Evolutionary conservation across 2,329 filamentous ascomycete species (phyloP), one percentile per base, ranked within the genome.

Genomic region (Ceratocystis papillata): DNA sequence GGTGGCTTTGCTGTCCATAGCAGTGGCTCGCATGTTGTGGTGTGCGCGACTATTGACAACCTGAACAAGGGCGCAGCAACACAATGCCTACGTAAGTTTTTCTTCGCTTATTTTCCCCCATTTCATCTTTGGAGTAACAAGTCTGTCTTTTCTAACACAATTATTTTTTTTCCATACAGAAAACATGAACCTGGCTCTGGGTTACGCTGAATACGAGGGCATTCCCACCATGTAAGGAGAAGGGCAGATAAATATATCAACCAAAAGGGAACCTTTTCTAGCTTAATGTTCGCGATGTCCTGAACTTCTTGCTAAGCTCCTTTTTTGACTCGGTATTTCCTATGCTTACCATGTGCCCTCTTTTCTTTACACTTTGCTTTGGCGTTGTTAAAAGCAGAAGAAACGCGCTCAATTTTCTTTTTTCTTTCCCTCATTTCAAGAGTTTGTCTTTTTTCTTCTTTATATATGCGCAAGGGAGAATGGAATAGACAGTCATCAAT

Each of bases 1-100:
- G 94, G 94, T 68, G 92, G 89, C 0, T 97, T 97, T 72, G 91
- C 90, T n/a, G 90, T 96, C 48, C 88, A 96, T 77, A 90, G 84
- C 71, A 86, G 84, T 25, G 93, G 93, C 67, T 94, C 91, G 83
- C 83, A 94, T 63, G 92, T 95, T 0, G 93, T 97, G n/a, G 84
- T 97, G 37, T 95, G 92, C 73, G 89, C 88, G 20, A 96, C 89
- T 2, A 96, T 96, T 72, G 92, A 96, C 77, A 96, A 96, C 77
- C 78, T 96, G 70, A 81, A 94, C 71, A 96, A 96, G 83, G 92
- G 92, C 68, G 92, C 92, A 65, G 89, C 89, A 5, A 96, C 92
- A 10, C 92, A 96, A 76, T 96, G 91, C 78, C 77, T 96, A 75
- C 92, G 87, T 90, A 82, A 82, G 87, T 87, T 63, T 66, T 67